Evolutionary conservation across 257 asterid genomes (phyloP).

Genomic region (Buddleja alternifolia): DNA sequence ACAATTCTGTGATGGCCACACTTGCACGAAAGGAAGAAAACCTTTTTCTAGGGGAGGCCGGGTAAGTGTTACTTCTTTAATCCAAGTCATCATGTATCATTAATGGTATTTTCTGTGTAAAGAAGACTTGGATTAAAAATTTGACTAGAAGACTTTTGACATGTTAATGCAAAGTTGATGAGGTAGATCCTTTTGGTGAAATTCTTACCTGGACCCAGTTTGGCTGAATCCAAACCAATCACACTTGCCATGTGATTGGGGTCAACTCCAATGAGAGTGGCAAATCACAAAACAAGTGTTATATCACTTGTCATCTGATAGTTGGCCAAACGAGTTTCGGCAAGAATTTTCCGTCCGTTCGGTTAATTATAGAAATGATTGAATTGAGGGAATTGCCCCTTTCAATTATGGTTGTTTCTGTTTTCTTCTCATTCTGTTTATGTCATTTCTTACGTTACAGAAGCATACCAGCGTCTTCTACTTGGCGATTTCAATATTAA

Average conservation of each 20-base stretch:
- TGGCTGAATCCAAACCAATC: not conserved
- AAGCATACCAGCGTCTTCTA: constrained; percentile 70
- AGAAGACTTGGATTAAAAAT: not conserved
- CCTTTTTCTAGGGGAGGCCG: constrained; percentile 89
- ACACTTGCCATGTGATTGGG: not conserved
- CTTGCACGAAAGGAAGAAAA: constrained; percentile 66
- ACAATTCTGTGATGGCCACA: constrained; percentile 93
- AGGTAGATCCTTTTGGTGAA: not conserved
- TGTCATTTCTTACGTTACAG: constrained; percentile 47
- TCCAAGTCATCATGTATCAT: not conserved
- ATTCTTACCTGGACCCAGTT: not conserved
- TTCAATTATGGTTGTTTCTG: not conserved
- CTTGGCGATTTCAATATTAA: constrained; percentile 68
- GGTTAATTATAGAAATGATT: constrained; percentile 5
- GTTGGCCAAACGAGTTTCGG: not conserved
- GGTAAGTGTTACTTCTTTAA: constrained; percentile 44
- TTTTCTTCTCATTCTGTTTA: constrained; percentile 5
- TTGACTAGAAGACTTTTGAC: constrained; percentile 1
- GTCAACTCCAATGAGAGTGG: not conserved
- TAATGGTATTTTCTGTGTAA: not conserved
- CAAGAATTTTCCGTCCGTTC: not conserved
- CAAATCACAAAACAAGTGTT: not conserved
- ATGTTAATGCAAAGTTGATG: not conserved
- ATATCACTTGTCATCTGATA: not conserved
- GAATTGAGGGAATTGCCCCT: not conserved